Conservation (phyloP, 1,284 basidiomycete species). For the Apiotrichum porosum region DNA sequence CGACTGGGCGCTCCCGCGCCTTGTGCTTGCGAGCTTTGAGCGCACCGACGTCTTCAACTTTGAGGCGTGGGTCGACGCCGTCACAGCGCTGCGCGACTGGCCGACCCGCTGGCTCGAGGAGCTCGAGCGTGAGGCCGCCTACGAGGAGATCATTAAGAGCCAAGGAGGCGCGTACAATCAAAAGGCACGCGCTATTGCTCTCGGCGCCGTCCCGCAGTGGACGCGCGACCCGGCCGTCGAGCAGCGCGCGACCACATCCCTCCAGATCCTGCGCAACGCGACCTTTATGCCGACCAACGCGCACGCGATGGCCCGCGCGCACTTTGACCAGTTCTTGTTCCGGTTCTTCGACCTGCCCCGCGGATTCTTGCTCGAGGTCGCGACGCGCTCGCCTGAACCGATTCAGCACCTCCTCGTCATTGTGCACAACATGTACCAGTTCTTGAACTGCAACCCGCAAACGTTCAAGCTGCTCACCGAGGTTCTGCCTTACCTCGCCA, state of each 20-base stretch:
- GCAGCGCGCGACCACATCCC: constrained; percentile 31
- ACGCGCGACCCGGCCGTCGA: constrained; percentile 22
- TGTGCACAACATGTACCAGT: constrained; percentile 27
- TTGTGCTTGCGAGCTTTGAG: constrained; percentile 38
- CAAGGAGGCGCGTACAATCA: background rate
- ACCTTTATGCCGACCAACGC: constrained; percentile 27
- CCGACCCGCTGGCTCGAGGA: constrained; percentile 33
- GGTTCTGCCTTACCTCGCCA: constrained; percentile 30
- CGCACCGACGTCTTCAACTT: constrained; percentile 30
- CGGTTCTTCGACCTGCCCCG: constrained; percentile 36
- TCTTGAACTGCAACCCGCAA: constrained; percentile 10
- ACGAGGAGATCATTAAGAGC: constrained; percentile 1
- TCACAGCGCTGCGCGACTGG: constrained; percentile 30
- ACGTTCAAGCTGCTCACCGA: constrained; percentile 15
- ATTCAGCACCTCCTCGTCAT: constrained; percentile 35
- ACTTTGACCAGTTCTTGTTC: constrained; percentile 24
- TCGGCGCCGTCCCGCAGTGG: constrained; percentile 33
- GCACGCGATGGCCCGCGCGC: constrained; percentile 21
- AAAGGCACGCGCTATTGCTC: constrained; percentile 6
- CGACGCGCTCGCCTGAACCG: constrained; percentile 31
- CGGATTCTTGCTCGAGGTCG: constrained; percentile 30
- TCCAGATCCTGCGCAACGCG: constrained; percentile 42
- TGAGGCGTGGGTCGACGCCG: constrained; percentile 31
- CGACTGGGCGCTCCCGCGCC: constrained; percentile 41
- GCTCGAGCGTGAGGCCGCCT: constrained; percentile 32